phyloP scores from a whole-genome alignment of 805 yeast genomes.

The Zygosaccharomyces pseudorouxii region DNA sequence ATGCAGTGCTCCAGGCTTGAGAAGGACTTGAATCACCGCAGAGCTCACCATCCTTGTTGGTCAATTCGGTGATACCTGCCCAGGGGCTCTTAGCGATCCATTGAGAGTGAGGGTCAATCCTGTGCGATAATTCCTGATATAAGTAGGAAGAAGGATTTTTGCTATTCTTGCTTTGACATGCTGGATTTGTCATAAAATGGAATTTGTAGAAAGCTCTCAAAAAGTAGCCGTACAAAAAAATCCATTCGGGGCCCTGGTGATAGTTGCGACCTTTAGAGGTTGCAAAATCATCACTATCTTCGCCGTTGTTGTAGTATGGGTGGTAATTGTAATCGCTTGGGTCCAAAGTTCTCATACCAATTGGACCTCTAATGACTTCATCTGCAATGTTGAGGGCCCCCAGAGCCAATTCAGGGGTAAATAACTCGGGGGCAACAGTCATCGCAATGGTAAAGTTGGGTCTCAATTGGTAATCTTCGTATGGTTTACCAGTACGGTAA shows the following conservation, averaged over 20 bases:
- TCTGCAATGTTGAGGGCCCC: constrained; percentile 73
- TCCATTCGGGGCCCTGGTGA: constrained; percentile 99
- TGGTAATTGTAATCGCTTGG: constrained; percentile 89
- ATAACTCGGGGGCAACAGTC: constrained; percentile 92
- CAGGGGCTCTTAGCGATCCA: constrained; percentile 78
- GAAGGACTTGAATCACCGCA: constrained; percentile 91
- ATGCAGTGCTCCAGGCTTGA: constrained; percentile 94
- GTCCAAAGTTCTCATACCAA: constrained; percentile 88
- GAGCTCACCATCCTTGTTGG: constrained; percentile 77
- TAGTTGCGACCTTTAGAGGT: constrained; percentile 94
- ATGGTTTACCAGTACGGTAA: constrained; percentile 74
- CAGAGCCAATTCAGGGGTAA: constrained; percentile 55
- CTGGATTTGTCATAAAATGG: constrained; percentile 40
- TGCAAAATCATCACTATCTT: constrained; percentile 80
- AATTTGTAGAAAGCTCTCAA: constrained; percentile 67
- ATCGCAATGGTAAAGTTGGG: constrained; percentile 91
- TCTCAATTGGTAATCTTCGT: constrained; percentile 89
- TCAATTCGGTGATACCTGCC: constrained; percentile 92
- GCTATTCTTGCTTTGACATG: constrained; percentile 32
- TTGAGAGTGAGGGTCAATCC: constrained; percentile 58
- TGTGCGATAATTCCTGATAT: constrained; percentile 52
- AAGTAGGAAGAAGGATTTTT: constrained; percentile 46
- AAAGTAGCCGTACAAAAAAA: constrained; percentile 86
- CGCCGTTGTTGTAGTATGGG: constrained; percentile 79
- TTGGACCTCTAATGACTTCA: constrained; percentile 70